Evolutionary conservation across 441 rosid species (phyloP), one percentile per base, ranked within the genome.

Genomic region (Erysimum pusillum): DNA sequence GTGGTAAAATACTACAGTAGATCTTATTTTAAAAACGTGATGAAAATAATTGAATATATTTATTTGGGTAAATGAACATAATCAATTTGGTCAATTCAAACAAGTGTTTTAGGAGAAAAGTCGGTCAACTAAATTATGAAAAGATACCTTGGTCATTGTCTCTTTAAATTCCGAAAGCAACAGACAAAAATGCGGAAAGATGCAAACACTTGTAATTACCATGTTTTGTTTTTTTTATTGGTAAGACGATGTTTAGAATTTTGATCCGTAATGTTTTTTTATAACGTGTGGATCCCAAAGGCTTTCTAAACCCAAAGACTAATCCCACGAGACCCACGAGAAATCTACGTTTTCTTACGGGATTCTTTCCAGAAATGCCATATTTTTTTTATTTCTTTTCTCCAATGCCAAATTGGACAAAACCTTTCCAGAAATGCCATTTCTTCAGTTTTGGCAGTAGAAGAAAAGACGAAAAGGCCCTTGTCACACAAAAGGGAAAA

Each of bases 181-280:
- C 69, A 59, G 76, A 72, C 81, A 77, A 72, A 77, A 49, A 25
- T 64, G 62, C 76, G 76, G 72, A 77, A 77, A 72, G 73, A 59
- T 53, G 7, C 25, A 51, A 41, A 72, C 73, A 77, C 73, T 64
- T 71, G 72, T 77, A 64, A 64, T 72, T 49, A 77, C 68, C 67
- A 71, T 36, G 72, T 71, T 77, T 64, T 31, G 15, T 11, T 22
- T 75, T 25, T 25, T 25, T 69, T 53, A 17, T 44, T 35, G 31
- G 34, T 51, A 52, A 66, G 31, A 38, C n/a, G 51, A 20, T 60
- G 8, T 14, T 9, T 22, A 20, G 17, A 49, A 18, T 12, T 60
- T 75, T 67, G 68, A 76, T 74, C 31, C 18, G 32, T 66, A 6
- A 31, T 42, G 1, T 52, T n/a, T n/a, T n/a, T n/a, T n/a, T n/a